Percentiles rank a stretch among this genome's conserved stretches.
Conservation (phyloP, 2,329 filamentous ascomycete species). For the Paraphaeosphaeria sporulosa region DNA sequence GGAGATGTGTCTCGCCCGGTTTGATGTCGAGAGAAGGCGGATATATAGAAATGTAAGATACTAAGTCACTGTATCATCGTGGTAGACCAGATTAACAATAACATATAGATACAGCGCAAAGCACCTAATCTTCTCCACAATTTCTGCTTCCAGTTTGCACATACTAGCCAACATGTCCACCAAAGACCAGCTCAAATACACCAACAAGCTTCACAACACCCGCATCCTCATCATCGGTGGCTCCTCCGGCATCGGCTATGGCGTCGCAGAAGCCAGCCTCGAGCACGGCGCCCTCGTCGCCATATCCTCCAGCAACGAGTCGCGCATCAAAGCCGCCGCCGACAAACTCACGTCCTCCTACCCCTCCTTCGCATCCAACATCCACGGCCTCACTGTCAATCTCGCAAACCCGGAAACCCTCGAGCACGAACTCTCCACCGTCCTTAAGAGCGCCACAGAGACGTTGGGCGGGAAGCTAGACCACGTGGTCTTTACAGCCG, state of each 20-base stretch:
- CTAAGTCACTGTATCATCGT: constrained; percentile 10
- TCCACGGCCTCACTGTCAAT: constrained; percentile 58
- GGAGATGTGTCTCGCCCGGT: constrained; percentile 3
- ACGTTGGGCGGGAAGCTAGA: constrained; percentile 53
- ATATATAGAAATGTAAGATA: not conserved
- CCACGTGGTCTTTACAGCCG: constrained; percentile 67
- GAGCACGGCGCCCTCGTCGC: constrained; percentile 64
- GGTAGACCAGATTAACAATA: not conserved
- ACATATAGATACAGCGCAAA: not conserved
- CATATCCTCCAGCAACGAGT: constrained; percentile 65
- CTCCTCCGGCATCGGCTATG: constrained; percentile 68
- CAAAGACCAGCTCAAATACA: constrained; percentile 53
- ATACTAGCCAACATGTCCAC: constrained; percentile 25
- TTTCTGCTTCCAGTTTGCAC: not conserved
- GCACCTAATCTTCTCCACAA: no score
- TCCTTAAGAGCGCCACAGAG: constrained; percentile 51
- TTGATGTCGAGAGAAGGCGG: not conserved
- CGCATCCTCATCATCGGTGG: constrained; percentile 69
- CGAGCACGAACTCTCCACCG: constrained; percentile 55
- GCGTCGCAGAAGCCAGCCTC: constrained; percentile 65
- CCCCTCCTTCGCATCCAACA: constrained; percentile 48
- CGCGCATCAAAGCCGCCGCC: constrained; percentile 59
- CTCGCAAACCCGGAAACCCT: constrained; percentile 57
- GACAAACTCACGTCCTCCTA: constrained; percentile 54
- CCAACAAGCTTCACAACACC: constrained; percentile 56